These are phyloP conservation scores for Lodderomyces oxycetoniae DNA, from an alignment of 1,139 yeast species.

Conservation along the genomic window DNA sequence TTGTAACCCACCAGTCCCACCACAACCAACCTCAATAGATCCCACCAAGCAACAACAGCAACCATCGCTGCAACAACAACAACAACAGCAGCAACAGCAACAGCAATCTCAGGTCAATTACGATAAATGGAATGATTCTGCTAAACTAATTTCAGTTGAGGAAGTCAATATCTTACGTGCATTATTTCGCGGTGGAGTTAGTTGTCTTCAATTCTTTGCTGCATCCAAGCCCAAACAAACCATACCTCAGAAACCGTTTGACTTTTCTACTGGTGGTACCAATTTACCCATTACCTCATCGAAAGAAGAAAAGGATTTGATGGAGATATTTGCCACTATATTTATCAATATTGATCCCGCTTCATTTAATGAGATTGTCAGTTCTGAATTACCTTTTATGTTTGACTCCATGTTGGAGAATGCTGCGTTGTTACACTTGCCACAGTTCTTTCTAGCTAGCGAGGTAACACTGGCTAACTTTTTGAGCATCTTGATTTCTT, in stretches of 20 bases:
- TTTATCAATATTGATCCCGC: constrained; percentile 94
- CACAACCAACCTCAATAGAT: constrained; percentile 45
- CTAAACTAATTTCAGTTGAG: constrained; percentile 76
- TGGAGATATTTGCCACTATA: constrained; percentile 94
- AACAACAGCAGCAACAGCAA: no score
- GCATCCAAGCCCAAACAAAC: constrained; percentile 46
- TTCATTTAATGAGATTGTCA: constrained; percentile 88
- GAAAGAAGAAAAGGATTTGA: constrained; percentile 88
- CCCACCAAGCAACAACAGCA: constrained; percentile 53
- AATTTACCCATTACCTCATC: constrained; percentile 80
- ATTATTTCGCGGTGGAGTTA: constrained; percentile 78
- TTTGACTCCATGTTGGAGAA: constrained; percentile 79
- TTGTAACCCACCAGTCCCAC: constrained; percentile 83
- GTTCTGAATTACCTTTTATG: constrained; percentile 71
- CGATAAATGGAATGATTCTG: constrained; percentile 78
- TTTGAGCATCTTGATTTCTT: constrained; percentile 78
- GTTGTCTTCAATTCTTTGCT: constrained; percentile 73
- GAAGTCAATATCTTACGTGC: constrained; percentile 74
- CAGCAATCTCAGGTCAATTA: constrained; percentile 50
- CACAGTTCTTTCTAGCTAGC: constrained; percentile 90
- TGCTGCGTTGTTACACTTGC: constrained; percentile 83
- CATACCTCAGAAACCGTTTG: constrained; percentile 49
- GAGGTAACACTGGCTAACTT: constrained; percentile 92
- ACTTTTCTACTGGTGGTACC: constrained; percentile 66
- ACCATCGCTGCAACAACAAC: no score